These are phyloP conservation scores for Phellopilus nigrolimitatus DNA, from an alignment of 1,284 basidiomycete species.

Conservation along the genomic window DNA sequence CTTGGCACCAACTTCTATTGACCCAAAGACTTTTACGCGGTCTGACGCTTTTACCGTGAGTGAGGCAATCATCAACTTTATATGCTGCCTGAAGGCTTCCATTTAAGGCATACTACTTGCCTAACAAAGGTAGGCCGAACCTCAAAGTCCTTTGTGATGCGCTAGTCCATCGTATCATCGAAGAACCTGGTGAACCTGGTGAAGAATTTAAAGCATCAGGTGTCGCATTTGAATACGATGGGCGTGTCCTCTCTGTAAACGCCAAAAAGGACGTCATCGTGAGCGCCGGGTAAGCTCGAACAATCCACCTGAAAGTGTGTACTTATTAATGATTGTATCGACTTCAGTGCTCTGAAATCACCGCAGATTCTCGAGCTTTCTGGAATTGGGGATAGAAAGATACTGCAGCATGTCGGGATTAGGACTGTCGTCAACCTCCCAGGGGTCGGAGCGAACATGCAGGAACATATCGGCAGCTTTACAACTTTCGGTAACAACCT, in stretches of 20 bases:
- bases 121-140: slow-evolving; percentile 23
- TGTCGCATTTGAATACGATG: slow-evolving; percentile 30
- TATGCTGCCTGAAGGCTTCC: slow-evolving; percentile 5
- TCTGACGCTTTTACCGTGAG: slow-evolving; percentile 23
- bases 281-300: slow-evolving; percentile 29
- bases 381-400: slow-evolving; percentile 32
- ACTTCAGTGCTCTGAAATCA: slow-evolving; percentile 27
- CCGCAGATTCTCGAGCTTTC: slow-evolving; percentile 36
- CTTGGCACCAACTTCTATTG: slow-evolving; percentile 18
- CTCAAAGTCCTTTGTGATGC: slow-evolving; percentile 24
- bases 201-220: slow-evolving; percentile 29
- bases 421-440: slow-evolving; percentile 32
- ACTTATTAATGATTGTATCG: background rate
- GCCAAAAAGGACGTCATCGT: slow-evolving; percentile 36
- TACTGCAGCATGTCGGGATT: slow-evolving; percentile 31
- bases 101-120: slow-evolving; percentile 23
- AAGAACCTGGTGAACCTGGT: background rate
- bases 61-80: background rate
- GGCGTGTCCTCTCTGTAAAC: slow-evolving; percentile 26
- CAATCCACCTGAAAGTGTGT: background rate
- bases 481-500: slow-evolving; percentile 23
- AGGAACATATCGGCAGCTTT: slow-evolving; percentile 28
- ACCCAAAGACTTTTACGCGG: slow-evolving; percentile 21
- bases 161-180: slow-evolving; percentile 18
- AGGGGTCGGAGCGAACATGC: slow-evolving; percentile 32